Base-by-base conservation (phyloP, 441 rosid species). In the Adansonia madagascariensis region DNA sequence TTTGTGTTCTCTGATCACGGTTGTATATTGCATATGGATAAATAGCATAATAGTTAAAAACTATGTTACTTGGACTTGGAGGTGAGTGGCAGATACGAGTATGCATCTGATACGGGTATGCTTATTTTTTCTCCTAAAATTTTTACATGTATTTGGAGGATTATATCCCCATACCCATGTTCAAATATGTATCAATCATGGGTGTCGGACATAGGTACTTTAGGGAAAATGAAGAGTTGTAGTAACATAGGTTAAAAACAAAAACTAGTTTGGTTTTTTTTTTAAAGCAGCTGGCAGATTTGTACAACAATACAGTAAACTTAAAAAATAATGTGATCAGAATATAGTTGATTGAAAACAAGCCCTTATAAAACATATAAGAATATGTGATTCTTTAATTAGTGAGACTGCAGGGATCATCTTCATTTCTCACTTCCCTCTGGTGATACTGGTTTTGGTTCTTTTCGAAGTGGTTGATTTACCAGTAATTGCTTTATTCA, bases 401-500 rank as follows among this genome's bases (percentile, higher is more conserved):
- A 8, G 5, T 39, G 49, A 15, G 20, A 43, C 59, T 5, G 57
- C 27, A 24, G 55, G 60, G 15, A 27, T 27, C 9, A 8, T 24
- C 50, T 10, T 5, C 17, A 35, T 46, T 79, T 52, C 52, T 52
- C 63, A 1, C 64, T 44, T 88, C 75, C 80, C 75, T 87, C 82
- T 15, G 91, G 87, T 50, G 90, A 84, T 17, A 77, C 80, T 61
- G 90, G 83, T 87, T 92, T 94, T 3, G 70, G 1, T 39, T 39
- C 46, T 64, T 64, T 64, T 9, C 17, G 94, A 50, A 71, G 86
- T 91, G 74, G 94, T 88, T 70, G 99, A 93, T 80, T 91, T 91
- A 0, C 97, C 91, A 2, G 87, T 90, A 56, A 95, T 90, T 67
- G 88, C 99, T 78, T 95, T 95, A 90, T 87, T 93, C 53, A 95